These are phyloP conservation scores for Dicorynia guianensis DNA, from an alignment of 306 rosid genomes.

Conservation along the genomic window DNA sequence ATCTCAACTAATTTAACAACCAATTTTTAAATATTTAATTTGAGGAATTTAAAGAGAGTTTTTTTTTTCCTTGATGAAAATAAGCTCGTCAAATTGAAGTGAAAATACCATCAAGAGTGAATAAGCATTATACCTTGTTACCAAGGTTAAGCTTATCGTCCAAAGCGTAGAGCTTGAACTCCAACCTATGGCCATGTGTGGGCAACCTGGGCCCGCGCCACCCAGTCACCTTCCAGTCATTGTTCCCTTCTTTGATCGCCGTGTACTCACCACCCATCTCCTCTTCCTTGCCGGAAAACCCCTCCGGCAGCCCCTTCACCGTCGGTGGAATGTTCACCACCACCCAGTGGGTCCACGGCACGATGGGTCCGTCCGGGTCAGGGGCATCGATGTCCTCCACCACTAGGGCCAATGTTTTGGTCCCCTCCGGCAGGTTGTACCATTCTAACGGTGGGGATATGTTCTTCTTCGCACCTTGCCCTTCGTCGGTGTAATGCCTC, in stretches of 20 bases:
- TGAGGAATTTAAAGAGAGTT: too few relatives aligned
- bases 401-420: slow-evolving; percentile 66
- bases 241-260: slow-evolving; percentile 64
- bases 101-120: too few relatives aligned
- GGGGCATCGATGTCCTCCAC: slow-evolving; percentile 88
- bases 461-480: slow-evolving; percentile 81
- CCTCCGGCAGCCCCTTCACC: slow-evolving; percentile 72
- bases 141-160: slow-evolving; percentile 72
- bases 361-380: slow-evolving; percentile 59
- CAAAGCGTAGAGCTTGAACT: slow-evolving; percentile 82
- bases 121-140: slow-evolving; percentile 53
- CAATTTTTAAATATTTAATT: too few relatives aligned
- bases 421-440: slow-evolving; percentile 78
- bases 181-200: slow-evolving; percentile 66
- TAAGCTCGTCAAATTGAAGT: too few relatives aligned
- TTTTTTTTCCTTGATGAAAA: too few relatives aligned
- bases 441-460: slow-evolving; percentile 87
- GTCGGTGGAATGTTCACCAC: slow-evolving; percentile 65
- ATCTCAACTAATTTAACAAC: too few relatives aligned
- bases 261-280: slow-evolving; percentile 58
- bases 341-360: slow-evolving; percentile 87
- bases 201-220: slow-evolving; percentile 81
- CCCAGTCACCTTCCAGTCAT: slow-evolving; percentile 73
- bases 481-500: slow-evolving; percentile 68
- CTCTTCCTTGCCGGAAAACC: slow-evolving; percentile 73